Conservation (phyloP, 345 rosid species). For the Toxicodendron radicans region DNA sequence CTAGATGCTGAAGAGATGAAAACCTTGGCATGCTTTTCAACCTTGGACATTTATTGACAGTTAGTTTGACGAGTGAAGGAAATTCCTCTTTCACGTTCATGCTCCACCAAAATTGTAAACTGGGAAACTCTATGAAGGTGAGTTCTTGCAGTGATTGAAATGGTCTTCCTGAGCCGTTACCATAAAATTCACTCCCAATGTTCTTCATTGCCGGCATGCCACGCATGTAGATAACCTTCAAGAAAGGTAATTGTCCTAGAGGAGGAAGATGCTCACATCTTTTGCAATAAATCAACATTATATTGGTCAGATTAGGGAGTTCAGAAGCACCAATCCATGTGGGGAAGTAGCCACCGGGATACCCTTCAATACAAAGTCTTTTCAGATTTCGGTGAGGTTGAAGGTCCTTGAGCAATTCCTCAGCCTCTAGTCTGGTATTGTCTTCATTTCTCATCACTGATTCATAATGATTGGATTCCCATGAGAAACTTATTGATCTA, state of each 20-base stretch:
- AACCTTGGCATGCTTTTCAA: slow-evolving; percentile 7
- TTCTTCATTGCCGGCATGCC: slow-evolving; percentile 7
- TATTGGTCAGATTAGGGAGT: slow-evolving; percentile 8
- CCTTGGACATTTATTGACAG: slow-evolving; percentile 10
- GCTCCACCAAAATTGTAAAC: slow-evolving; percentile 15
- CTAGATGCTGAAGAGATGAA: slow-evolving; percentile 19
- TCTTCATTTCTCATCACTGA: not conserved
- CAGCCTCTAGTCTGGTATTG: not conserved
- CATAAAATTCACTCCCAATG: slow-evolving; percentile 9
- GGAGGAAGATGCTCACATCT: slow-evolving; percentile 4
- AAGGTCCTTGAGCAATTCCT: not conserved
- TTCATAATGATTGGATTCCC: slow-evolving; percentile 14
- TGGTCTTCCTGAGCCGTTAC: not conserved
- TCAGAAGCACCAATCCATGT: not conserved
- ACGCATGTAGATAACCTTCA: slow-evolving; percentile 6
- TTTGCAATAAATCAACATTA: not conserved
- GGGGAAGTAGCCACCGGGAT: slow-evolving; percentile 13
- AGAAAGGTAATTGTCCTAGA: slow-evolving; percentile 5
- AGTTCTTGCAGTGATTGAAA: slow-evolving; percentile 13
- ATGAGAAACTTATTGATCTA: slow-evolving; percentile 15
- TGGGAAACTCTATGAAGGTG: not conserved
- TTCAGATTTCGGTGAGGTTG: slow-evolving; percentile 19
- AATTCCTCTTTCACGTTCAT: not conserved
- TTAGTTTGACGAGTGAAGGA: slow-evolving; percentile 8
- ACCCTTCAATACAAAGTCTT: slow-evolving; percentile 5